These are phyloP conservation scores for Stentor coeruleus DNA, from an alignment of 73 alveolate genomes.

Conservation along the genomic window DNA sequence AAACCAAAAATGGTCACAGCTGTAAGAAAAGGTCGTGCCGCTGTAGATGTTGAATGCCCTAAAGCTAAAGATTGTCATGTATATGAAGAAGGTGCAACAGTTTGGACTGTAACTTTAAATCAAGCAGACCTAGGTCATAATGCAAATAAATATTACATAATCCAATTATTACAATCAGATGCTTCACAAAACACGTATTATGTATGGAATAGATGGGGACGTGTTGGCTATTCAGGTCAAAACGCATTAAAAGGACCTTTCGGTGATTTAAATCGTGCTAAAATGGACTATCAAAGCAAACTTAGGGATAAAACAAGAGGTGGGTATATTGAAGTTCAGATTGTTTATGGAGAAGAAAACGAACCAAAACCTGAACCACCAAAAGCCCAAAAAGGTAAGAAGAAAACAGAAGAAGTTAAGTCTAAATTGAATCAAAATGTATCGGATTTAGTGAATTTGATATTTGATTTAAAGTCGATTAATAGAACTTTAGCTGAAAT, in stretches of 20 bases:
- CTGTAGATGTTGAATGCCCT: constrained; percentile 10
- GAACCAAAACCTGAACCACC: constrained; percentile 12
- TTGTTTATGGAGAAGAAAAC: constrained; percentile 37
- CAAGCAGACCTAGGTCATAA: constrained; percentile 7
- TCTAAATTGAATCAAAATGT: neutral
- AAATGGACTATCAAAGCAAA: constrained; percentile 32
- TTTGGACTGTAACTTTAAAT: constrained; percentile 11
- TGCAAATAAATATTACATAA: constrained; percentile 25
- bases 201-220: constrained; percentile 37
- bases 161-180: neutral
- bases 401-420: constrained; percentile 25
- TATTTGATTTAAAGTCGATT: constrained; percentile 60
- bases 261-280: neutral
- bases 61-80: constrained; percentile 17
- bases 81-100: neutral
- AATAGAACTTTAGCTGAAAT: constrained; percentile 48
- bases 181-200: neutral
- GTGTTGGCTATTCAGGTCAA: constrained; percentile 32
- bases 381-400: neutral
- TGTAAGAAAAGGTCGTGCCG: constrained; percentile 7
- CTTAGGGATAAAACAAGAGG: constrained; percentile 40
- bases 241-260: constrained; percentile 25
- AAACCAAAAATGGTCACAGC: constrained; percentile 16
- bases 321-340: constrained; percentile 42
- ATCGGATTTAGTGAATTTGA: constrained; percentile 34